Evolutionary conservation across 2,329 filamentous ascomycete genomes (phyloP), one percentile per base, ranked within the genome.

Genomic region (Diaporthe sp.): DNA sequence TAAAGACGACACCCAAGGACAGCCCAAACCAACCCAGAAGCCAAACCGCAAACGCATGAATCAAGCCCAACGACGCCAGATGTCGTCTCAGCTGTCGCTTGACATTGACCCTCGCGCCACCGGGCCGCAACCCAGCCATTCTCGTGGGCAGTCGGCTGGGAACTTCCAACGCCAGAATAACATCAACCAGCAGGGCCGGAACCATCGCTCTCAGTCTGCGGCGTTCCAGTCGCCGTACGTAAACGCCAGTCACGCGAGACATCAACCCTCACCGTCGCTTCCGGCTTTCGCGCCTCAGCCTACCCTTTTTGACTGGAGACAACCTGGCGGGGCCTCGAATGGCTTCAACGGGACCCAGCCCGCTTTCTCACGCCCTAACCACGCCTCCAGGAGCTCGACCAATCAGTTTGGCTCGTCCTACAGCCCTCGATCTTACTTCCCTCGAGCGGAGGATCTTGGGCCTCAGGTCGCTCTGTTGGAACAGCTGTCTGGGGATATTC

Each of bases 21-120:
- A 77, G 37, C 53, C 61, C 10, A 44, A 70, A 17, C 1, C 55
- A n/a, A 71, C 78, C 6, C 80, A 79, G 78, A 86, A 83, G 72
- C 74, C 80, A n/a, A 76, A 79, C 70, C 84, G 85, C 79, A 91
- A 88, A 79, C 89, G 91, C 31, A 88, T 85, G 3, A 93, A 93
- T 76, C 91, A 93, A 80, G 91, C 91, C 1, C 90, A 92, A 78
- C 86, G 91, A 67, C 88, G 91, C 31, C 90, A 92, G 79, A 90
- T 92, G 89, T 91, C 87, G 74, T 86, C 90, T 6, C 88, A 92
- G 77, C 79, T 92, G 25, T 87, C 89, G 0, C 88, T 92, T 61
- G 86, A 90, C 6, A 86, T 92, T 71, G 89, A 91, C 76, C 82
- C 86, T 17, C 86, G 86, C 73, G 80, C 80, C 71, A 76, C 80